Evolutionary conservation across 2,329 filamentous ascomycete species (phyloP), one percentile per base, ranked within the genome.

Genomic region (Trichophyton verrucosum): DNA sequence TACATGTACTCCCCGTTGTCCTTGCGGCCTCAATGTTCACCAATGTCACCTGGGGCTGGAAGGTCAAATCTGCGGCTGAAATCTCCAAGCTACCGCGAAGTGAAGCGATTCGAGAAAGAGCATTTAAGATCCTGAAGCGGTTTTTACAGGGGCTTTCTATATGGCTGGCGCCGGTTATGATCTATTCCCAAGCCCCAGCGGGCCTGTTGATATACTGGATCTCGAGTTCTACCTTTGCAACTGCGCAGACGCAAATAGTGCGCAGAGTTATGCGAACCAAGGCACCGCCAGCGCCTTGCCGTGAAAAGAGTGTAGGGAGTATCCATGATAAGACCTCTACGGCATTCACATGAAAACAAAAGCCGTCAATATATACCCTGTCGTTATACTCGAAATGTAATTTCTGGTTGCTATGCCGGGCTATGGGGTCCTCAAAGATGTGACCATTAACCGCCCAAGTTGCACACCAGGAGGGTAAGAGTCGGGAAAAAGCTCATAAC

Each of bases 131-230:
- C 11, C 47, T 75, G n/a, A 71, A 68, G 24, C 61, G 66, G 2
- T 63, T 68, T 9, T 61, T 78, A 3, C 72, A 74, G 59, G 51
- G 72, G 6, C 62, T 77, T n/a, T 74, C 75, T 2, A 61, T 79
- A 33, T 69, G 72, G 44, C 65, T 77, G 58, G 77, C 74, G 3
- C 73, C 73, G 3, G 57, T 70, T 36, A 68, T 70, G 61, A 63
- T 73, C 27, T 66, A 17, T 30, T 58, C 63, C 62, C 64, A 75
- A 40, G 69, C 79, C 62, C 79, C 79, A 3, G 68, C 69, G 30
- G 78, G 75, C 0, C 69, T 81, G 61, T 66, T 80, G 66, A 65
- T 80, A 5, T 81, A 81, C 65, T 81, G 79, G 79, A 76, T 79
- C 36, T 74, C 72, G 3, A 79, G 76, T 61, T 73, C 72, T 30